phyloP scores from a whole-genome alignment of 2,329 filamentous ascomycete species.

The Microcera coccophila region DNA sequence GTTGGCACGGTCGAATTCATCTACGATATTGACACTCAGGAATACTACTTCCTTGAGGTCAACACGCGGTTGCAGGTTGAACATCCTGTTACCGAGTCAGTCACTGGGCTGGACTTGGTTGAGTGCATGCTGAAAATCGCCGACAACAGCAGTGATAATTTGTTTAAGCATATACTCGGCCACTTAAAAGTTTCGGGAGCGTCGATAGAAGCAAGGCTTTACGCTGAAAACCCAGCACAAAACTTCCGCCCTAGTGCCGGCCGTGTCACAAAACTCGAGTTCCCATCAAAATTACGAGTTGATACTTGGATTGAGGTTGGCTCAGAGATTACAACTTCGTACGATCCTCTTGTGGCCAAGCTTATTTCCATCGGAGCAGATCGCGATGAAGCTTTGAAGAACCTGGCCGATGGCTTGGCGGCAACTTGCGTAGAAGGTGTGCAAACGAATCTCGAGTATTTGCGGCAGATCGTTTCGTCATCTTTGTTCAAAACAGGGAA shows the following conservation, averaged over 20 bases:
- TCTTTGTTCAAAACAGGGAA: slow-evolving; percentile 25
- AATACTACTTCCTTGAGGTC: slow-evolving; percentile 47
- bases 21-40: slow-evolving; percentile 33
- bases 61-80: slow-evolving; percentile 50
- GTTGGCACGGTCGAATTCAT: slow-evolving; percentile 46
- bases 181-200: slow-evolving; percentile 17
- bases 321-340: slow-evolving; percentile 68
- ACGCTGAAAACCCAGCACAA: slow-evolving; percentile 51
- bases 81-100: slow-evolving; percentile 62
- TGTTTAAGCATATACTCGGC: slow-evolving; percentile 13
- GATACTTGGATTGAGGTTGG: slow-evolving; percentile 66
- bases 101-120: slow-evolving; percentile 70
- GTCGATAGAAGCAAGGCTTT: slow-evolving; percentile 39
- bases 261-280: slow-evolving; percentile 52
- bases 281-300: slow-evolving; percentile 51
- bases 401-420: slow-evolving; percentile 58
- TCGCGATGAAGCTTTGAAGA: slow-evolving; percentile 59
- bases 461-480: slow-evolving; percentile 28
- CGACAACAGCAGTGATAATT: slow-evolving; percentile 4
- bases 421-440: slow-evolving; percentile 35
- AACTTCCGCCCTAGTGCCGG: slow-evolving; percentile 59
- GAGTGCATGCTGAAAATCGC: slow-evolving; percentile 42
- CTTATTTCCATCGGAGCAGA: slow-evolving; percentile 62
- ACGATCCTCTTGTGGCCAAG: slow-evolving; percentile 75
- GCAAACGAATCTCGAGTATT: slow-evolving; percentile 35